phyloP scores from a whole-genome alignment of 495 filamentous ascomycete species.

The Platismatia glauca region DNA sequence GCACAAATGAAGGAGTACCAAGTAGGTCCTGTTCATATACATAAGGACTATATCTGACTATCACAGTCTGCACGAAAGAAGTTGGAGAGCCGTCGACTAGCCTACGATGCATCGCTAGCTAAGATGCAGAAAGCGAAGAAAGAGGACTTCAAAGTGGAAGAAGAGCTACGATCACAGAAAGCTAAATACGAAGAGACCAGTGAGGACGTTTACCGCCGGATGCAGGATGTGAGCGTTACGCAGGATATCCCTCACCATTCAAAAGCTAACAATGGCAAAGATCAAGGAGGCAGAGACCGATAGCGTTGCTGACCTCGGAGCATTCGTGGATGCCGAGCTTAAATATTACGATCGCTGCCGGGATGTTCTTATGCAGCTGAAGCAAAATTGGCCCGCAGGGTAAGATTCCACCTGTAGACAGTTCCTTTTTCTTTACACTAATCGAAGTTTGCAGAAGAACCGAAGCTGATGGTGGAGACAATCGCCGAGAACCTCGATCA shows the following conservation, averaged over 20 bases:
- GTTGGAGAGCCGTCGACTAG: slow-evolving; percentile 81
- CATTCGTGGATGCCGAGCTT: slow-evolving; percentile 84
- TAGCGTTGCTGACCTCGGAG: slow-evolving; percentile 66
- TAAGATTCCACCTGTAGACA: slow-evolving; percentile 27
- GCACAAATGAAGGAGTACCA: slow-evolving; percentile 98
- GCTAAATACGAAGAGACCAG: slow-evolving; percentile 94
- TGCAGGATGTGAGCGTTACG: slow-evolving; percentile 58
- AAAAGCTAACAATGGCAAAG: slow-evolving; percentile 3
- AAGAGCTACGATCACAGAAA: slow-evolving; percentile 84
- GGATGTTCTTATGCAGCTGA: slow-evolving; percentile 60
- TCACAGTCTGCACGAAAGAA: slow-evolving; percentile 77
- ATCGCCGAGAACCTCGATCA: slow-evolving; percentile 39
- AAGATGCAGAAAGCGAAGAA: slow-evolving; percentile 94
- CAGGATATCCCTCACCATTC: neutral
- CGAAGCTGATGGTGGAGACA: slow-evolving; percentile 26
- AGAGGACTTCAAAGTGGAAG: slow-evolving; percentile 87
- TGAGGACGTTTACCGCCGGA: slow-evolving; percentile 85
- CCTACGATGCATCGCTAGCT: slow-evolving; percentile 80
- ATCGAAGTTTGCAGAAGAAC: slow-evolving; percentile 24
- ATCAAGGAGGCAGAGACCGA: slow-evolving; percentile 88
- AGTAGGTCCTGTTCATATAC: slow-evolving; percentile 37
- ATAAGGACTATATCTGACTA: slow-evolving; percentile 7
- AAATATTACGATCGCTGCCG: slow-evolving; percentile 85
- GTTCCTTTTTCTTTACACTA: slow-evolving; percentile 13
- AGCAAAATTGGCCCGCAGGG: slow-evolving; percentile 59